Evolutionary conservation across 345 rosid genomes (phyloP).

Genomic region (Microthlaspi erraticum): DNA sequence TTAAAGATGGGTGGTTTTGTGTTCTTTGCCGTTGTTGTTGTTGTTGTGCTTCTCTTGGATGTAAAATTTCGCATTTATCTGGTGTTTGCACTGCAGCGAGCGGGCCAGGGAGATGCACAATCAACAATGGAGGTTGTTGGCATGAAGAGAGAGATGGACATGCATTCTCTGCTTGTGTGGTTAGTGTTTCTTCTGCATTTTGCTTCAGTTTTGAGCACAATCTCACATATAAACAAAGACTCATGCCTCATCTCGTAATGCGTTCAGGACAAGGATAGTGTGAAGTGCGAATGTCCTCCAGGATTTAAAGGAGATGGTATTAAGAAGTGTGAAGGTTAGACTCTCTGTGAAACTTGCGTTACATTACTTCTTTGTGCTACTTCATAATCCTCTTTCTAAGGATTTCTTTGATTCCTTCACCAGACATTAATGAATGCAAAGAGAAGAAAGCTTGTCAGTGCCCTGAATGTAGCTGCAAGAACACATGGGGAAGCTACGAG

Average conservation of each 20-base stretch:
- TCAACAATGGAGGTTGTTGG: constrained; percentile 82
- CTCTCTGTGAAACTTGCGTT: background rate
- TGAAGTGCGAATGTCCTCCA: constrained; percentile 83
- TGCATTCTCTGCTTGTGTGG: constrained; percentile 74
- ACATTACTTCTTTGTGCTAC: background rate
- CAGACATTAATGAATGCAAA: constrained; percentile 93
- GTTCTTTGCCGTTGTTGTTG: background rate
- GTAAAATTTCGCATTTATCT: background rate
- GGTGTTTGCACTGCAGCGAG: constrained; percentile 51
- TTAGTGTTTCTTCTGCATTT: constrained; percentile 44
- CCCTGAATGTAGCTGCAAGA: constrained; percentile 91
- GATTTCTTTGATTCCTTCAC: constrained; percentile 11
- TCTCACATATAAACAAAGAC: background rate
- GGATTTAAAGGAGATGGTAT: constrained; percentile 93
- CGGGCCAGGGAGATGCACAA: constrained; percentile 70
- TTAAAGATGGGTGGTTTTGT: constrained; percentile 2
- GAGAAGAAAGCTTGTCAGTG: constrained; percentile 97
- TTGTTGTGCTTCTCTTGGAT: constrained; percentile 21
- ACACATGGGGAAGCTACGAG: constrained; percentile 94
- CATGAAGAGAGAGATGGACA: constrained; percentile 61
- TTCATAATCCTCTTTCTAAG: background rate
- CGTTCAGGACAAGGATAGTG: constrained; percentile 69
- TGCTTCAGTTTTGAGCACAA: background rate
- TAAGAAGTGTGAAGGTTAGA: constrained; percentile 80
- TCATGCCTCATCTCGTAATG: constrained; percentile 34